Base-by-base conservation (phyloP, 768 basidiomycete species). In the Chalciporus piperatus region DNA sequence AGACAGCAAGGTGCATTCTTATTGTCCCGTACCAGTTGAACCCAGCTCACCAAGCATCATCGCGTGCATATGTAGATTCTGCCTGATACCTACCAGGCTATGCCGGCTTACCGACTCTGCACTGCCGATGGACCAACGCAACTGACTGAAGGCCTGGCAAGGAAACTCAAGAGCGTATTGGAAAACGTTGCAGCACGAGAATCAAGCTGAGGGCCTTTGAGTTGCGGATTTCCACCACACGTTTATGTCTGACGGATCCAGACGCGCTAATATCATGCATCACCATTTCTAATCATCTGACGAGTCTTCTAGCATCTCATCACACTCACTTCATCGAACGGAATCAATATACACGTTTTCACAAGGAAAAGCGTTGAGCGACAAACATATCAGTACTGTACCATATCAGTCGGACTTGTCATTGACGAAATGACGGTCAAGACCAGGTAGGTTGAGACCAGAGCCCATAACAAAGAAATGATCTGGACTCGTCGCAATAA, bases 101-200 rank as follows among this genome's bases (percentile, higher is more conserved):
- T 92, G 90, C 89, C 89, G 0, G 77, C 90, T 7, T 92, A 92
- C 65, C 81, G 91, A 17, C 53, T 92, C 16, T 90, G 86, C 67
- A 92, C 91, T 1, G 67, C 78, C 11, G 87, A 91, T 52, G 91
- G 90, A 3, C 69, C 87, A 0, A 75, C 77, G 1, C 79, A 81
- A 51, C 76, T 92, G 45, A 88, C 89, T 0, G 80, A 82, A 6
- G 88, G 86, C 3, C 73, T 92, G 9, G 75, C 79, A 33, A 62
- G 66, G 54, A 74, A 76, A 37, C 74, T 89, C 57, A 68, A 59
- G 50, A 61, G 48, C 41, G 44, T 73, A 16, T 65, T 84, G n/a
- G 65, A 68, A 28, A 58, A 57, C 19, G 64, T 64, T 3, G 68
- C 64, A 17, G 59, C 59, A 33, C 59, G 51, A 28, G 77, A 80